phyloP scores from a whole-genome alignment of 192 early-diverging fungal species.

The Umbelopsis ramanniana region DNA sequence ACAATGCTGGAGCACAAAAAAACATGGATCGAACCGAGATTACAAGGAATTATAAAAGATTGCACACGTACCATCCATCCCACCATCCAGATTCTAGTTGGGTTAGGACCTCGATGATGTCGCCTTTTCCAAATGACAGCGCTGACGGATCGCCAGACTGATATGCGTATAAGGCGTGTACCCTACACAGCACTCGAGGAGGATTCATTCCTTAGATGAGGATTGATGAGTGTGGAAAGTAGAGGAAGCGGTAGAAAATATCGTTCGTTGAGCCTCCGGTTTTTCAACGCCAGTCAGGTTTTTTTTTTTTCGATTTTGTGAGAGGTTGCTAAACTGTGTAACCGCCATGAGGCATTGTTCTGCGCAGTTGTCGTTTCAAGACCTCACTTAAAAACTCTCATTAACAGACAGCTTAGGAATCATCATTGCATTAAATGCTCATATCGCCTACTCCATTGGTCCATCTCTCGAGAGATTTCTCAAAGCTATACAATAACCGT shows the following conservation, averaged over 20 bases:
- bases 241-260: not conserved
- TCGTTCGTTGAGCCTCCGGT: not conserved
- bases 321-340: not conserved
- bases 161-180: slow-evolving; percentile 87
- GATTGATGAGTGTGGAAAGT: not conserved
- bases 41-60: not conserved
- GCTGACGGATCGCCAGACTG: slow-evolving; percentile 74
- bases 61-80: slow-evolving; percentile 76
- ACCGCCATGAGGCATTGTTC: not conserved
- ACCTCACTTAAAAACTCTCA: not conserved
- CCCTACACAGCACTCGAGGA: slow-evolving; percentile 35
- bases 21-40: not conserved
- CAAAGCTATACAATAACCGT: slow-evolving; percentile 28
- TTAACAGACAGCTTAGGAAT: too few species aligned
- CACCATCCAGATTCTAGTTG: slow-evolving; percentile 97
- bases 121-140: slow-evolving; percentile 82
- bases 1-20: not conserved
- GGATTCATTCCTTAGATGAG: not conserved
- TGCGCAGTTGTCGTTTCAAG: not conserved
- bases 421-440: not conserved
- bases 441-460: not conserved
- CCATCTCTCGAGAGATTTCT: slow-evolving; percentile 22
- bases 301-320: not conserved
- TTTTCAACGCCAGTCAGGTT: not conserved
- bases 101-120: slow-evolving; percentile 88